Conservation (phyloP, 306 rosid genomes). For the Vigna trinervia region DNA sequence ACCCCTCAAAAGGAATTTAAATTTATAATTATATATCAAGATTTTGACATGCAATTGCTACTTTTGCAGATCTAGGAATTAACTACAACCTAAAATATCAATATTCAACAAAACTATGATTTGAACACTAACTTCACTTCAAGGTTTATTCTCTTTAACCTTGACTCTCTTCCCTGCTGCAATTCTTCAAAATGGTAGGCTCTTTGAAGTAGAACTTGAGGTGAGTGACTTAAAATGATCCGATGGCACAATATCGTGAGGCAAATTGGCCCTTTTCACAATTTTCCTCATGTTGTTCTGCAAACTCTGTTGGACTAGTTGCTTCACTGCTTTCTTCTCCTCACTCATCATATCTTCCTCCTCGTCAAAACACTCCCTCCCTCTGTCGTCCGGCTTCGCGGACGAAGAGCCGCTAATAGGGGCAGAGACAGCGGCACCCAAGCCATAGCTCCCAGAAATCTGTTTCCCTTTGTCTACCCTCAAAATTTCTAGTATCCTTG, state of each 20-base stretch:
- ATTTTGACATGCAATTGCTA: constrained; percentile 47
- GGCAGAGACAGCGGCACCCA: constrained; percentile 71
- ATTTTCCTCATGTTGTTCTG: constrained; percentile 94
- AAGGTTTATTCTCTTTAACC: constrained; percentile 47
- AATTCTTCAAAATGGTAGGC: constrained; percentile 81
- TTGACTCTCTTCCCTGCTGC: constrained; percentile 41
- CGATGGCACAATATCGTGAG: constrained; percentile 85
- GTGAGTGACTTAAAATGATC: constrained; percentile 90
- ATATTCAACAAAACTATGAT: constrained; percentile 44
- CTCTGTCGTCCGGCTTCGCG: constrained; percentile 56
- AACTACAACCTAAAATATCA: constrained; percentile 44
- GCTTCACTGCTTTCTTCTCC: constrained; percentile 95
- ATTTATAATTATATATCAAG: constrained; percentile 44
- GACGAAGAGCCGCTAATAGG: constrained; percentile 79
- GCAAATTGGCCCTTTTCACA: constrained; percentile 91
- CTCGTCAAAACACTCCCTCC: constrained; percentile 56
- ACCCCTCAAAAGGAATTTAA: constrained; percentile 28
- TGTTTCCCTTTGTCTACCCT: constrained; percentile 89
- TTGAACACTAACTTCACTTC: constrained; percentile 52
- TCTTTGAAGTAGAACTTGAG: constrained; percentile 88
- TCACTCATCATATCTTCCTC: constrained; percentile 83
- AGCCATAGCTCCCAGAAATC: constrained; percentile 60
- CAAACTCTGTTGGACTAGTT: constrained; percentile 87
- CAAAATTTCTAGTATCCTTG: constrained; percentile 79
- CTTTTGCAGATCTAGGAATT: constrained; percentile 45